Evolutionary conservation across 2,329 filamentous ascomycete genomes (phyloP).

Genomic region (Calonectria pteridis): DNA sequence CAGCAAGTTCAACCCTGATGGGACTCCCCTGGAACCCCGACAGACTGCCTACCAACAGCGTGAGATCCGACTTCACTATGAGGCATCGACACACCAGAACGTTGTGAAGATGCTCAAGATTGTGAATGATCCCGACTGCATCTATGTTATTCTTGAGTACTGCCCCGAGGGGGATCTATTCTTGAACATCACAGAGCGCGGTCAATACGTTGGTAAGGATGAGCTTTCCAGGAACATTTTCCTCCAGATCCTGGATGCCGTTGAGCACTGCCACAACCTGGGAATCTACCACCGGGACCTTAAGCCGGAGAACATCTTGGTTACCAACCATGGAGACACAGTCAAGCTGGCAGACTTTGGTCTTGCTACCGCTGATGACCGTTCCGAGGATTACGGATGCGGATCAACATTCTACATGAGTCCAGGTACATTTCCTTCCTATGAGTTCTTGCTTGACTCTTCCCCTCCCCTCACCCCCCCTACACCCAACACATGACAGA

Average conservation of each 20-base stretch:
- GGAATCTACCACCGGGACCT: slow-evolving; percentile 98
- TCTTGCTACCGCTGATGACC: slow-evolving; percentile 85
- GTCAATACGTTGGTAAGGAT: slow-evolving; percentile 94
- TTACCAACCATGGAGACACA: slow-evolving; percentile 87
- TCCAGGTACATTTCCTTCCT: slow-evolving; percentile 76
- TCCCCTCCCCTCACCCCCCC: slow-evolving; percentile 17
- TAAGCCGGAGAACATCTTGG: slow-evolving; percentile 98
- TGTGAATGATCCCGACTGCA: slow-evolving; percentile 90
- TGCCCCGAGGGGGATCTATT: slow-evolving; percentile 98
- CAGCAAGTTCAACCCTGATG: slow-evolving; percentile 85
- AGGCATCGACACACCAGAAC: slow-evolving; percentile 89
- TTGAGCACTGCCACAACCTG: slow-evolving; percentile 91
- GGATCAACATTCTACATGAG: slow-evolving; percentile 99
- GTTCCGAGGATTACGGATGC: slow-evolving; percentile 95
- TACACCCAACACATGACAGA: slow-evolving; percentile 31
- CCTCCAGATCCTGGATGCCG: slow-evolving; percentile 95
- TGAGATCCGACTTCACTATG: slow-evolving; percentile 92
- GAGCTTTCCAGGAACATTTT: slow-evolving; percentile 87
- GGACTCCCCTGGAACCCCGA: slow-evolving; percentile 80
- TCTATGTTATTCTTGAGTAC: slow-evolving; percentile 96
- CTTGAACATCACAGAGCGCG: slow-evolving; percentile 95
- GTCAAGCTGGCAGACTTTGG: slow-evolving; percentile 98
- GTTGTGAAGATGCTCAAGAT: slow-evolving; percentile 96
- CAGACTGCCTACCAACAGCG: slow-evolving; percentile 92
- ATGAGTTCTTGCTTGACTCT: slow-evolving; percentile 22